Evolutionary conservation across 2,329 filamentous ascomycete genomes (phyloP), one percentile per base, ranked within the genome.

Genomic region (Xylariaceae sp.): DNA sequence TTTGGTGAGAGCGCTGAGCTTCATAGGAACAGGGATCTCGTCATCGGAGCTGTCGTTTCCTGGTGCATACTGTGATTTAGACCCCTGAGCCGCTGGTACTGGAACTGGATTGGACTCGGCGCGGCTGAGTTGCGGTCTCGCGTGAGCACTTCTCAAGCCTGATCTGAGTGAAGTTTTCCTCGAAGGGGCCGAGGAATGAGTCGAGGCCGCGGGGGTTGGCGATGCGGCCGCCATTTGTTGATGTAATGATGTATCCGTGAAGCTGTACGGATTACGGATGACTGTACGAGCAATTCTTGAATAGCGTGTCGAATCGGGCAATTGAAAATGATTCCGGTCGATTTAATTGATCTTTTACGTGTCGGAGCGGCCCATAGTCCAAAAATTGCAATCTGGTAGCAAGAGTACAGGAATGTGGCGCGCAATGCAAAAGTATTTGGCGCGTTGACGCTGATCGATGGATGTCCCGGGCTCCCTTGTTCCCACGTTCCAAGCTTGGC

Each of bases 41-140:
- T 97, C 93, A 74, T 97, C 93, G 20, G 93, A 96, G 78, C 91
- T 96, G 70, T 96, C 93, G 66, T 90, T 88, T 64, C 87, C 72
- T 1, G 32, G 3, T 12, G 78, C 68, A n/a, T 79, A 77, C 56
- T 79, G 78, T 52, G 79, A 73, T 48, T 78, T 74, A 48, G 69
- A 67, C 43, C 62, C 63, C 45, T 71, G 67, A 47, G 59, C 64
- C 50, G 60, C 64, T 51, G 70, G n/a, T n/a, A n/a, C 62, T 18
- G 70, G 63, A 9, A 68, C 70, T 7, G 75, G 72, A 49, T 79
- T 79, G 56, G 76, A 79, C 53, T 81, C 80, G 65, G 73, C 75
- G 55, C 80, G 76, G 53, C 68, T 73, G 46, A 80, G 62, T 21
- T 74, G 72, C 6, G 77, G 71, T 58, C 82, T 75, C 20, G 81